Percentiles rank a stretch among this genome's conserved stretches.
phyloP scores from a whole-genome alignment of 371 early-diverging fungal genomes.

The Syncephalastrum monosporum region DNA sequence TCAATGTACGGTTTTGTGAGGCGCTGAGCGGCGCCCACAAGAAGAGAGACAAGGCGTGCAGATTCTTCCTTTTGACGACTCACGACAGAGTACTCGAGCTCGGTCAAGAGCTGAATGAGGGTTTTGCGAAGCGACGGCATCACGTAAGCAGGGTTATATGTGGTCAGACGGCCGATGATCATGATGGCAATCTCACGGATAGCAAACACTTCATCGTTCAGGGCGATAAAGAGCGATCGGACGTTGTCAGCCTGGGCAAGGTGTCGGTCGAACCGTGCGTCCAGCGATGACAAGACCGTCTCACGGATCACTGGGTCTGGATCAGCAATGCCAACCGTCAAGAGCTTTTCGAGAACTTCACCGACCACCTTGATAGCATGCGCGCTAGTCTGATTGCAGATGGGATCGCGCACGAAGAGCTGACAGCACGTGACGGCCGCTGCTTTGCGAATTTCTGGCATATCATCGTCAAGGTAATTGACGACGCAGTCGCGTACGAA shows the following conservation, averaged over 20 bases:
- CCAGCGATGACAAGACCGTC: constrained; percentile 78
- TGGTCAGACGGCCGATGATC: constrained; percentile 85
- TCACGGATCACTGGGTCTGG: constrained; percentile 80
- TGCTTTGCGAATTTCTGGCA: constrained; percentile 79
- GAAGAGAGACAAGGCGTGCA: constrained; percentile 74
- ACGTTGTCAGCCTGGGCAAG: constrained; percentile 91
- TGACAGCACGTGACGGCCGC: constrained; percentile 91
- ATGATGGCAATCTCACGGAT: constrained; percentile 83
- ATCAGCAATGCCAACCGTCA: constrained; percentile 92
- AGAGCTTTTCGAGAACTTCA: constrained; percentile 84
- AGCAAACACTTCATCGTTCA: constrained; percentile 93
- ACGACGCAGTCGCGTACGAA: constrained; percentile 88
- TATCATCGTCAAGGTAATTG: constrained; percentile 85
- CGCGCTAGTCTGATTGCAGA: constrained; percentile 77
- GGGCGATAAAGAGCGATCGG: constrained; percentile 82
- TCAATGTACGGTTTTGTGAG: constrained; percentile 92
- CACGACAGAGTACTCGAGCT: constrained; percentile 86
- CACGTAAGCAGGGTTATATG: constrained; percentile 91
- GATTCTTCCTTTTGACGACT: constrained; percentile 90
- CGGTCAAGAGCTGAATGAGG: constrained; percentile 87
- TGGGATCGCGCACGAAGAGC: constrained; percentile 74
- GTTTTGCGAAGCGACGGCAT: constrained; percentile 89
- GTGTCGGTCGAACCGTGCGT: constrained; percentile 86
- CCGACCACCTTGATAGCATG: constrained; percentile 87
- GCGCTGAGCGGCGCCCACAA: constrained; percentile 77